These are phyloP conservation scores for Ogataea allantospora DNA, from an alignment of 805 yeast genomes.

Conservation along the genomic window DNA sequence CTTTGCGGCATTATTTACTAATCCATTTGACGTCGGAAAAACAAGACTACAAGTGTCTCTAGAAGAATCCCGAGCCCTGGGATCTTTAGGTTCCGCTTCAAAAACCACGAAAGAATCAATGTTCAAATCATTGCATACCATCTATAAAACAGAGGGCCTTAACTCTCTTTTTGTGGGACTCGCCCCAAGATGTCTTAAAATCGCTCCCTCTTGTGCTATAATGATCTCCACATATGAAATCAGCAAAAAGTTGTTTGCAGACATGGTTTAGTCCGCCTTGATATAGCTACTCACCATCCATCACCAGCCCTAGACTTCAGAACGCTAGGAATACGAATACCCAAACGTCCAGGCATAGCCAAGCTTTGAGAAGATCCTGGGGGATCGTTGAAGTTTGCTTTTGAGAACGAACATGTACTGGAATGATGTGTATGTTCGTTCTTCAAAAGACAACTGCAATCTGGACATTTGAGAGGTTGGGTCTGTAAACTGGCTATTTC, in stretches of 20 bases:
- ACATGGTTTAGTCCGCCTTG: constrained; percentile 9
- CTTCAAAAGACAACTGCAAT: constrained; percentile 17
- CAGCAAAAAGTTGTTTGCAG: constrained; percentile 60
- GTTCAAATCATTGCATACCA: constrained; percentile 62
- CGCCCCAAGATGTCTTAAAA: constrained; percentile 80
- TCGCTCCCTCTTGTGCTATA: constrained; percentile 97
- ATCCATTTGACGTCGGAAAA: constrained; percentile 97
- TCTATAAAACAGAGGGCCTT: constrained; percentile 72
- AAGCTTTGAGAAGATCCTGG: constrained; percentile 26
- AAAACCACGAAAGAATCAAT: constrained; percentile 45
- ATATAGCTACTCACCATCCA: constrained; percentile 14
- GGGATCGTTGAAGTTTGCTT: constrained; percentile 14
- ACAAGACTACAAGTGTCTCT: constrained; percentile 79
- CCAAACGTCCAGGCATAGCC: constrained; percentile 27
- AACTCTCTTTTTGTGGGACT: constrained; percentile 84
- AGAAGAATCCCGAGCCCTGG: constrained; percentile 28
- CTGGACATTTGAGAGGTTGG: constrained; percentile 17
- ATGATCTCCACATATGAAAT: constrained; percentile 96
- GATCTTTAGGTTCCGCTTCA: constrained; percentile 9
- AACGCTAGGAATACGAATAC: constrained; percentile 27
- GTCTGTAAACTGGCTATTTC: constrained; percentile 8
- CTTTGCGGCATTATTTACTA: constrained; percentile 81
- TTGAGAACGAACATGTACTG: constrained; percentile 14
- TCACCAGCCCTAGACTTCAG: constrained; percentile 23
- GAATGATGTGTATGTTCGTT: constrained; percentile 20